Evolutionary conservation across 2,329 filamentous ascomycete species (phyloP), one percentile per base, ranked within the genome.

Genomic region (Monosporascus sp.): DNA sequence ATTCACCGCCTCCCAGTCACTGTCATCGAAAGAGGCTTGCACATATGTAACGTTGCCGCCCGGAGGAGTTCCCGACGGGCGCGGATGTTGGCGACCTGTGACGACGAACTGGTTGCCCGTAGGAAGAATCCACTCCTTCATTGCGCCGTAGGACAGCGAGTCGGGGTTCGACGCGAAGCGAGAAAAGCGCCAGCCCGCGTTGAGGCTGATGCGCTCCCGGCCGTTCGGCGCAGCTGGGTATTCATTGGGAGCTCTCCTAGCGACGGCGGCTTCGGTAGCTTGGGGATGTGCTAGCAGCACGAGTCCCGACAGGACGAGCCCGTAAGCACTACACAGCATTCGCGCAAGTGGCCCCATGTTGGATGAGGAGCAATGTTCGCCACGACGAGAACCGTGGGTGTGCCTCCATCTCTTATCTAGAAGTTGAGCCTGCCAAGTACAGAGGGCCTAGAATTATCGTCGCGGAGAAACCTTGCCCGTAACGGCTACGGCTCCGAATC

Each of bases 1-100:
- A 27, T 66, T 62, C n/a, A 76, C 58, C 5, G 61, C 53, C 48
- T 74, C 66, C 74, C 73, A 76, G 6, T 49, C 39, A 41, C 57
- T 52, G 20, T 65, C 65, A 46, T 67, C 57, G 47, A 69, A 71
- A 0, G 57, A 54, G 0, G 58, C 15, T 41, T 69, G 57, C 2
- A 65, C 60, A 35, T 66, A 71, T 3, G 57, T 27, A 41, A 70
- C 61, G 24, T 67, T 52, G 31, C 38, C 49, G 5, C 64, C 59
- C 0, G 67, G 66, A 1, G 63, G 55, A 6, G 58, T 60, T 20
- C 58, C 59, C 1, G 56, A 52, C 1, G 65, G 69, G 15, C 58
- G 64, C 39, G 54, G 38, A 35, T 62, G 41, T 27, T 62, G 61
- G n/a, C 56, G 53, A 24, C 63, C 65, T 22, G 59, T 60, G 50